Conservation (phyloP, 1,139 yeast genomes). For the Kazachstania sp. region DNA sequence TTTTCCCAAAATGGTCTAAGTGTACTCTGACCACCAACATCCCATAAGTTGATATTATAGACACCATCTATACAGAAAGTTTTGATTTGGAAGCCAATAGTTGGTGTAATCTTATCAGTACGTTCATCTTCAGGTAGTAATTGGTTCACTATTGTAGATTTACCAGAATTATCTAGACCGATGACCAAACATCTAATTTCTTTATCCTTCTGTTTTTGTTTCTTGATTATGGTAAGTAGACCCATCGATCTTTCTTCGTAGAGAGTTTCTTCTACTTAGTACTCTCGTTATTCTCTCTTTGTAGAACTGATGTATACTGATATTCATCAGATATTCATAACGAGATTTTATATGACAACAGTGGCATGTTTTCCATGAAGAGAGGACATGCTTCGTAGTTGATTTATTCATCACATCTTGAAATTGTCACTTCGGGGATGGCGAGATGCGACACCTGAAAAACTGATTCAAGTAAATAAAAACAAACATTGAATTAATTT, state of each 20-base stretch:
- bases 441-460: too few relatives aligned
- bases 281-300: too few relatives aligned
- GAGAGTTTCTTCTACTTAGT: too few relatives aligned
- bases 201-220: constrained; percentile 71
- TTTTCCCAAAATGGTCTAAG: constrained; percentile 83
- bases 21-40: constrained; percentile 79
- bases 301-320: too few relatives aligned
- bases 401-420: too few relatives aligned
- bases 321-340: too few relatives aligned
- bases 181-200: constrained; percentile 68
- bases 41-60: constrained; percentile 50
- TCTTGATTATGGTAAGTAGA: constrained; percentile 65
- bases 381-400: too few relatives aligned
- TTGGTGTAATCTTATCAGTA: constrained; percentile 40
- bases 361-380: too few relatives aligned
- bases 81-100: constrained; percentile 56
- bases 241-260: constrained; percentile 80
- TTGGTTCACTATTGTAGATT: constrained; percentile 65
- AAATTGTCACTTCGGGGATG: too few relatives aligned
- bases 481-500: too few relatives aligned
- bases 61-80: constrained; percentile 31
- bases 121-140: constrained; percentile 36
- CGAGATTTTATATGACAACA: too few relatives aligned
- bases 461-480: too few relatives aligned
- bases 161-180: constrained; percentile 84